Evolutionary conservation across 768 basidiomycete genomes (phyloP).

Genomic region (Holtermanniella nyarrowii): DNA sequence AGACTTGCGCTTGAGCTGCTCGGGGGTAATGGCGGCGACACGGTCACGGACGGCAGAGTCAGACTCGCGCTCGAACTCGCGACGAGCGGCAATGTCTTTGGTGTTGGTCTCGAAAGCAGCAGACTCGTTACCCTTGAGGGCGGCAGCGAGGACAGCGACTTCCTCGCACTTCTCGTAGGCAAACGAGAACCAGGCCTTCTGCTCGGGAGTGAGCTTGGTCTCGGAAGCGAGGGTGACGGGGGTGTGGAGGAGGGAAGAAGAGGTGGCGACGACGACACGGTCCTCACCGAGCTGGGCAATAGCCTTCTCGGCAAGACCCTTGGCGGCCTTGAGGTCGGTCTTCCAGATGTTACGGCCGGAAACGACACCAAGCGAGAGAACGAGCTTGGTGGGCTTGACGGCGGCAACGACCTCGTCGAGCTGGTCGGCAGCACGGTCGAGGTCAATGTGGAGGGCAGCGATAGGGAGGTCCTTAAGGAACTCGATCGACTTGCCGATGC

Average conservation of each 20-base stretch:
- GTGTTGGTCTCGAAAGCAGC: constrained; percentile 79
- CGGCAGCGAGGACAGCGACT: constrained; percentile 75
- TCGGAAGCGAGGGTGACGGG: constrained; percentile 91
- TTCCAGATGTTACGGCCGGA: constrained; percentile 99
- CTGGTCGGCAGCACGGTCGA: constrained; percentile 84
- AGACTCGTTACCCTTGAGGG: constrained; percentile 71
- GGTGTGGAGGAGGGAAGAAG: constrained; percentile 95
- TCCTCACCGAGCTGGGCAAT: constrained; percentile 64
- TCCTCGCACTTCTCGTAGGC: constrained; percentile 91
- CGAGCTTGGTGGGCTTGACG: constrained; percentile 66
- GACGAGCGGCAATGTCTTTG: constrained; percentile 80
- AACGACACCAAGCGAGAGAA: constrained; percentile 87
- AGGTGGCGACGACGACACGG: constrained; percentile 86
- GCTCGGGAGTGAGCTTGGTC: constrained; percentile 74
- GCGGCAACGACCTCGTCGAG: constrained; percentile 71
- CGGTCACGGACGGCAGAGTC: constrained; percentile 93
- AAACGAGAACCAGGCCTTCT: constrained; percentile 98
- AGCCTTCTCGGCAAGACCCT: constrained; percentile 74
- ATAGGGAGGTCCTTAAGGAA: constrained; percentile 86
- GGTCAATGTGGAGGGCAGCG: constrained; percentile 89
- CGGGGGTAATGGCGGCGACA: constrained; percentile 78
- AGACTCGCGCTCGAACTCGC: constrained; percentile 84
- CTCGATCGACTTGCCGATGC: constrained; percentile 81
- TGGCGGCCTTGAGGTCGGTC: constrained; percentile 74
- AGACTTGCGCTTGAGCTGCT: constrained; percentile 75